Base-by-base conservation (phyloP, 1,284 basidiomycete species). In the Vanrija humicola region DNA sequence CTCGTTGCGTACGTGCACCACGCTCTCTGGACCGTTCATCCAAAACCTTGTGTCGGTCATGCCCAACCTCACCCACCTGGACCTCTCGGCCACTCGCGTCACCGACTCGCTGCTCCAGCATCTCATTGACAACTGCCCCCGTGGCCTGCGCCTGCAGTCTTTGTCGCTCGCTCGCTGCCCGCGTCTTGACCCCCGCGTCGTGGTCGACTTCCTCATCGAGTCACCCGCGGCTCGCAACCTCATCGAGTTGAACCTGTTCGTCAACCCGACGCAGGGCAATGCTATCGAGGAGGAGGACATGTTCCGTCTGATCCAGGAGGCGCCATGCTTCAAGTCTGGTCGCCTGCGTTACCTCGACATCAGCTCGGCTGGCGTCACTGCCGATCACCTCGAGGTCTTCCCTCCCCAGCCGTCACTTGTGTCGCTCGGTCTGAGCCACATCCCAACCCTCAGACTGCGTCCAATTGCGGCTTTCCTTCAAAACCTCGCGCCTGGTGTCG, bases 131-230 rank as follows among this genome's bases (percentile, higher is more conserved):
- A 86, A 85, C 5, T 63, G 68, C 9, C 70, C 73, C 1, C 64
- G 79, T 6, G 84, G 83, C 34, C 75, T 88, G 63, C 84, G 82
- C 29, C 81, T 98, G 28, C 82, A 84, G 61, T 88, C 89, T 0
- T 83, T 98, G 46, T 88, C 89, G 8, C 80, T 98, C n/a, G 89
- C 89, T 10, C 84, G 92, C 10, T 98, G 94, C 79, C 85, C 86
- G 47, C 84, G 86, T 56, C 79, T 98, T 45, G 88, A 88, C 0
- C 86, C 90, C 52, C 82, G 86, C 56, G 86, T 88, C 49, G 84
- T 98, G 65, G 83, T 83, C 48, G 78, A 84, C 50, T 87, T 98
- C 74, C 80, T 96, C 42, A 74, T 89, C 46, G 77, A 84, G 44
- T 85, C 83, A 0, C 85, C 86, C 2, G 85, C 86, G 3, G 78